Evolutionary conservation across 1,139 yeast species (phyloP), one percentile per base, ranked within the genome.

Genomic region (Tardiomyces blankii): DNA sequence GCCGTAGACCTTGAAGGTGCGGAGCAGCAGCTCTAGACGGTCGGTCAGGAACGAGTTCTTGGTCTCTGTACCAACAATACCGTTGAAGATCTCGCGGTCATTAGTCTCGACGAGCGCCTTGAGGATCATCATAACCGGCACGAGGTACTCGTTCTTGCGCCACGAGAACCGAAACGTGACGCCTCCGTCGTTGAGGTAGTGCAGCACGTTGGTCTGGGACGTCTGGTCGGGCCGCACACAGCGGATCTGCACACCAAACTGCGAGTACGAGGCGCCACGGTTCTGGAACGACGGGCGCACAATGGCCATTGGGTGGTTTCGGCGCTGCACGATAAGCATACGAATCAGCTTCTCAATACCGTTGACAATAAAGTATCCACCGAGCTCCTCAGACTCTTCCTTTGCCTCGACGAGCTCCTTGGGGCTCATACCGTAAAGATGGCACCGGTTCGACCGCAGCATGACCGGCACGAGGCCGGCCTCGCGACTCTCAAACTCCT

Each of bases 231-330:
- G 95, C 62, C 98, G 80, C 5, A 88, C 96, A 54, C 84, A 78
- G 68, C 99, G 78, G 51, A 91, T 84, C 69, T 89, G 97, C 49
- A 91, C 78, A 79, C 98, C 99, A 57, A 68, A 93, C 53, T 82
- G 80, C 43, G 96, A 73, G 68, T 93, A 91, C 7, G 88, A 68
- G 13, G 91, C 83, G 57, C 98, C 99, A 73, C 98, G 82, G 68
- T 88, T 88, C 45, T 82, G 82, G 62, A 91, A 91, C 16, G 95
- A 84, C 32, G 96, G 94, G 70, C 99, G 87, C 50, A 88, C 82
- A 57, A 91, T 80, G 9, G 97, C 97, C 96, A 91, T 87, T 18
- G 97, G 95, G 63, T 88, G 97, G 65, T 93, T 91, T 66, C 98
- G 77, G 67, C 97, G 82, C 69, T 91, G 98, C 18, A 91, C 96